Evolutionary conservation across 352 stramenopile genomes (phyloP).

Genomic region (Stramenopiles sp.): DNA sequence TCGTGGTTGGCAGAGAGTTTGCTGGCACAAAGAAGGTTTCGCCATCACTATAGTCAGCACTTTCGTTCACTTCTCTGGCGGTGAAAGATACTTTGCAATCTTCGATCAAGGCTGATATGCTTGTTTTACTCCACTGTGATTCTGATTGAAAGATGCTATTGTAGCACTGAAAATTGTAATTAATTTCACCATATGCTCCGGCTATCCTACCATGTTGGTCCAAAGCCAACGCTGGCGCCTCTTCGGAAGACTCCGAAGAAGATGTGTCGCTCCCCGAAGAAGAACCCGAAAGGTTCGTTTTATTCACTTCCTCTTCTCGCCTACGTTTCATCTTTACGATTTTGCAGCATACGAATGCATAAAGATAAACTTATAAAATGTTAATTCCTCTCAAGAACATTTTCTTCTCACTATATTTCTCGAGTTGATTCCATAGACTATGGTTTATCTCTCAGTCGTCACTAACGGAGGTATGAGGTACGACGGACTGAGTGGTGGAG

Average conservation of each 20-base stretch:
- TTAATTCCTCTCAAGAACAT: too few species aligned
- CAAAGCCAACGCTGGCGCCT: not conserved
- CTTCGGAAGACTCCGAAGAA: not conserved
- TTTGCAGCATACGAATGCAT: too few species aligned
- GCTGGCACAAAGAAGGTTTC: constrained; percentile 37
- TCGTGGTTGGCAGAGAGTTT: constrained; percentile 32
- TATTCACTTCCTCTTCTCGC: constrained; percentile 5
- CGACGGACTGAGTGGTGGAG: too few species aligned
- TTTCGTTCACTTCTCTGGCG: constrained; percentile 31
- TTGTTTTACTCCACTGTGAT: not conserved
- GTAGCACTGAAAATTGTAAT: constrained; percentile 6
- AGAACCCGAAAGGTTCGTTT: too few species aligned
- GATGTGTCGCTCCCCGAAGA: not conserved
- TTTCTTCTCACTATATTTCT: too few species aligned
- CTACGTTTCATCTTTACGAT: not conserved
- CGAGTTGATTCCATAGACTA: too few species aligned
- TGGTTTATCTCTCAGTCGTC: too few species aligned
- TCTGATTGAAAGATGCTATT: not conserved
- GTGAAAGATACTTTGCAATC: constrained; percentile 35
- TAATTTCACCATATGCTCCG: not conserved
- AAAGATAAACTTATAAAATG: too few species aligned
- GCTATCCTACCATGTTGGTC: constrained; percentile 3
- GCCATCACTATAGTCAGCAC: constrained; percentile 34
- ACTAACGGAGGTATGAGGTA: too few species aligned
- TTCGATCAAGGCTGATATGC: constrained; percentile 21